Conservation (phyloP, 164 flowering plant genomes). For the Vitis vinifera region ASM3070453v1 NC_081811.1:25220501-25221000, state of each 20-base stretch:
- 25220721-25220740: not conserved
- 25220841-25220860: no score
- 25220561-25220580: not conserved
- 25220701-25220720: constrained; percentile 9
- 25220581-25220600: not conserved
- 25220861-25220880: no score
- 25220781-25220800: not conserved
- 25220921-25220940: no score
- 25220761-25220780: not conserved
- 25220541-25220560: no score
- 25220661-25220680: not conserved
- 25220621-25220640: no score
- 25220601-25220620: not conserved
- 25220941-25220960: not conserved
- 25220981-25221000: not conserved
- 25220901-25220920: no score
- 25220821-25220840: not conserved
- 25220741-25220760: not conserved
- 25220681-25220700: constrained; percentile 7
- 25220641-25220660: not conserved
- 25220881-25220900: no score
- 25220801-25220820: not conserved
- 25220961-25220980: not conserved
- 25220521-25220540: constrained; percentile 13
- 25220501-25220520: constrained; percentile 1